These are phyloP conservation scores for Stropharia rugosoannulata DNA, from an alignment of 768 basidiomycete species.

Conservation along the genomic window DNA sequence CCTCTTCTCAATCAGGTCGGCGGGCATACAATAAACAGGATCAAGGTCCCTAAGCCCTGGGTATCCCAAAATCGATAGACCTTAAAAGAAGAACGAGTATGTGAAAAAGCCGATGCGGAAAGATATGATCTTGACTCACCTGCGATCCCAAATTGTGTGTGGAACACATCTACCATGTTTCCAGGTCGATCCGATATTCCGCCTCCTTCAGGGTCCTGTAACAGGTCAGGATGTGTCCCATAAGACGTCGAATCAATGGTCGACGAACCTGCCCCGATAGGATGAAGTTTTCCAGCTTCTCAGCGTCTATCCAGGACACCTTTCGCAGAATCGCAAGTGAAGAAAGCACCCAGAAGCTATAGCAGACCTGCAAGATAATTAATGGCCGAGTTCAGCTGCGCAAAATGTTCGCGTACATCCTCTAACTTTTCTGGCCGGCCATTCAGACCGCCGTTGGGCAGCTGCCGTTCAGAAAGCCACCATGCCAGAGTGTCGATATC, in stretches of 20 bases:
- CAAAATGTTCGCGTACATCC: conserved; percentile 59
- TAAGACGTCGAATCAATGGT: not conserved
- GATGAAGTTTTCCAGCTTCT: conserved; percentile 79
- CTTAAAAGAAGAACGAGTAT: conserved; percentile 31
- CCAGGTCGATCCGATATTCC: conserved; percentile 95
- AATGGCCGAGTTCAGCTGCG: not conserved
- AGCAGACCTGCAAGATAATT: conserved; percentile 71
- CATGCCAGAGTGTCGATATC: conserved; percentile 81
- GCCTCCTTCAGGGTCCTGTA: conserved; percentile 83
- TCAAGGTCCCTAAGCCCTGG: conserved; percentile 84
- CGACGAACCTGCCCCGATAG: conserved; percentile 76
- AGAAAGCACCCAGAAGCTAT: conserved; percentile 96
- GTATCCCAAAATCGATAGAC: conserved; percentile 86
- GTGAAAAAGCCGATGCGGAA: not conserved
- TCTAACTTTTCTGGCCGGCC: conserved; percentile 98
- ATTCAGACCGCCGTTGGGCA: conserved; percentile 92
- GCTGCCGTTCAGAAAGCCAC: conserved; percentile 94
- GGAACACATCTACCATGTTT: conserved; percentile 96
- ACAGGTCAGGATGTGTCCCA: not conserved
- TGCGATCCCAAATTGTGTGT: conserved; percentile 90
- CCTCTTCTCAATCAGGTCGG: conserved; percentile 60
- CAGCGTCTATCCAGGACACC: conserved; percentile 83
- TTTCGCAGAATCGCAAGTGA: conserved; percentile 81
- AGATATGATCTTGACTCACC: conserved; percentile 39
- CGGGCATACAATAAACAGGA: conserved; percentile 97